Evolutionary conservation across 2,329 filamentous ascomycete genomes (phyloP).

Genomic region (Tolypocladium endophyticum): DNA sequence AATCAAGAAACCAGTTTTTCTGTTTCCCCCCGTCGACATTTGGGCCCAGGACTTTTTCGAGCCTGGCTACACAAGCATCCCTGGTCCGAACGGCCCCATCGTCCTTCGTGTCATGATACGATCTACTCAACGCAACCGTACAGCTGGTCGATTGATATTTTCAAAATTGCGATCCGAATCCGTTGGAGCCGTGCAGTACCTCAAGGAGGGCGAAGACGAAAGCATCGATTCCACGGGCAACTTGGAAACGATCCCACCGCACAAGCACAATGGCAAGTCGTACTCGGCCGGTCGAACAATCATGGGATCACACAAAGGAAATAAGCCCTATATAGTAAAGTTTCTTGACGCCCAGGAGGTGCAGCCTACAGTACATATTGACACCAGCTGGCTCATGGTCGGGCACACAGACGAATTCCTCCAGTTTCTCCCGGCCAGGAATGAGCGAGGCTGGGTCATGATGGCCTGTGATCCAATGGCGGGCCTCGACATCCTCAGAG

Average conservation of each 20-base stretch:
- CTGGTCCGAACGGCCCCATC: constrained; percentile 21
- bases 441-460: constrained; percentile 14
- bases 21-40: constrained; percentile 16
- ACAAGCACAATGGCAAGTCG: constrained; percentile 8
- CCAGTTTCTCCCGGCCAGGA: constrained; percentile 16
- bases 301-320: constrained; percentile 4
- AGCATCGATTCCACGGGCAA: constrained; percentile 18
- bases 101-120: constrained; percentile 21
- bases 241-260: constrained; percentile 26
- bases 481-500: constrained; percentile 13
- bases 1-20: constrained; percentile 9
- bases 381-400: constrained; percentile 13
- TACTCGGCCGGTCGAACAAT: constrained; percentile 13
- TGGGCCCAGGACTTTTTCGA: constrained; percentile 30
- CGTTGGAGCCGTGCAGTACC: constrained; percentile 20
- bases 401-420: constrained; percentile 17
- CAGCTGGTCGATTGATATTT: constrained; percentile 21
- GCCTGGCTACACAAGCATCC: constrained; percentile 26
- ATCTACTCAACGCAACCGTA: constrained; percentile 15
- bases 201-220: neutral
- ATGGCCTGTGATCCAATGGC: constrained; percentile 11
- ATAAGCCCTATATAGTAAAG: constrained; percentile 9
- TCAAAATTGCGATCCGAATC: constrained; percentile 16
- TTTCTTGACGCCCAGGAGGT: constrained; percentile 21
- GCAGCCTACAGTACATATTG: constrained; percentile 22